phyloP scores from a whole-genome alignment of 768 basidiomycete genomes.

The Phaeotremella skinneri region DNA sequence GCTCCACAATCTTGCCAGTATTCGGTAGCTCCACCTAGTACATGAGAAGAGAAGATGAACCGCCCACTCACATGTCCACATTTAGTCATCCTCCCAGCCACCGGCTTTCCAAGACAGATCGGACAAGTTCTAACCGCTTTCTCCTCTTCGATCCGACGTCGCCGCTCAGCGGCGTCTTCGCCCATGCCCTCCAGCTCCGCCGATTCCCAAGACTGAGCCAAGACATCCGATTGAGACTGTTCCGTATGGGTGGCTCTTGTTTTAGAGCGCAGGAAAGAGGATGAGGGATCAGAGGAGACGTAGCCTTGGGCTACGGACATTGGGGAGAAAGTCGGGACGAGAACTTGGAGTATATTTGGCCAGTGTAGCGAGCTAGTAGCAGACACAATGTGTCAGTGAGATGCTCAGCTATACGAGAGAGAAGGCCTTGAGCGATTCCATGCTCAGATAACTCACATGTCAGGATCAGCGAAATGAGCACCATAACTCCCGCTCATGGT shows the following conservation, averaged over 20 bases:
- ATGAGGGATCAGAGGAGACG: slow-evolving; percentile 20
- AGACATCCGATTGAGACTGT: slow-evolving; percentile 9
- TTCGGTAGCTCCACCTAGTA: no score
- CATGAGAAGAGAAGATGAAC: no score
- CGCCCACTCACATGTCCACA: slow-evolving; percentile 88
- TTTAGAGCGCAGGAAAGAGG: neutral
- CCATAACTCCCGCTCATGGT: slow-evolving; percentile 72
- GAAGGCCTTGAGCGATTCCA: slow-evolving; percentile 4
- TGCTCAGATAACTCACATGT: slow-evolving; percentile 66
- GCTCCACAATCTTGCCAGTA: neutral
- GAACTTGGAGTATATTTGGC: slow-evolving; percentile 91
- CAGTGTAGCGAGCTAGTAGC: slow-evolving; percentile 80
- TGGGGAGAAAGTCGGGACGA: slow-evolving; percentile 79
- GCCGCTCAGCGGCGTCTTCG: slow-evolving; percentile 32
- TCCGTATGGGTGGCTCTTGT: slow-evolving; percentile 11
- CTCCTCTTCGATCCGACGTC: slow-evolving; percentile 55
- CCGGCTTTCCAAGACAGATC: slow-evolving; percentile 88
- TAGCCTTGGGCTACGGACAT: slow-evolving; percentile 61
- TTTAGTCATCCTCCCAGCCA: slow-evolving; percentile 80
- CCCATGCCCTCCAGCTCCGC: slow-evolving; percentile 36
- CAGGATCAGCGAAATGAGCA: slow-evolving; percentile 91
- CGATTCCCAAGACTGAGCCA: slow-evolving; percentile 30
- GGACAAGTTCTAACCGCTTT: slow-evolving; percentile 78
- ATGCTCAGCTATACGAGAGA: slow-evolving; percentile 23
- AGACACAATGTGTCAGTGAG: slow-evolving; percentile 8